Percentiles rank a stretch among this genome's conserved stretches.
phyloP scores from a whole-genome alignment of 345 rosid species.

The Lepidium aucheri region DNA sequence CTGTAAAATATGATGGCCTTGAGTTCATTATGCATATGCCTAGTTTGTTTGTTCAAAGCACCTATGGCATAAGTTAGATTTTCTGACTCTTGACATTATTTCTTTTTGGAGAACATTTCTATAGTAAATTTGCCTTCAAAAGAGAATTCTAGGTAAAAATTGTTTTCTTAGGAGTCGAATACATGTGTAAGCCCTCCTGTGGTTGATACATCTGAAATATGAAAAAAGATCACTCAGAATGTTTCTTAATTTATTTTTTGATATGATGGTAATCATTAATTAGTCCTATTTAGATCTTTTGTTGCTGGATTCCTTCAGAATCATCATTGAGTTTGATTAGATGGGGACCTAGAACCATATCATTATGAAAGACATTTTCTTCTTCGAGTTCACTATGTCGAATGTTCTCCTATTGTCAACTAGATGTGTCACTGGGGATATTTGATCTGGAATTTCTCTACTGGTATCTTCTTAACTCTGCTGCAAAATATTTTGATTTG shows the following conservation, averaged over 20 bases:
- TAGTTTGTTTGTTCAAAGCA: neutral
- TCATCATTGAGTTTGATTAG: neutral
- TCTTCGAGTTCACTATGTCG: neutral
- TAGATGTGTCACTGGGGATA: neutral
- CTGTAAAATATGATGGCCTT: neutral
- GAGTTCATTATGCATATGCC: neutral
- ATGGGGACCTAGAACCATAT: neutral
- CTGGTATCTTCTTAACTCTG: neutral
- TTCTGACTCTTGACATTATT: neutral
- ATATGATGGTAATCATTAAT: neutral
- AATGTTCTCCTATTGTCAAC: neutral
- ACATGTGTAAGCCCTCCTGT: neutral
- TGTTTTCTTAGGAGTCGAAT: neutral
- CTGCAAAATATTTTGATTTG: neutral
- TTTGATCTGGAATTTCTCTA: neutral
- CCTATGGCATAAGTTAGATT: neutral
- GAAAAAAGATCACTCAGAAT: neutral
- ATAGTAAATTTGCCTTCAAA: neutral
- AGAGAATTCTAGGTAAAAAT: neutral
- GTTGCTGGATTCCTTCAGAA: neutral
- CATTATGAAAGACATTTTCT: neutral
- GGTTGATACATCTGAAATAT: neutral
- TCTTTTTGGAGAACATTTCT: neutral
- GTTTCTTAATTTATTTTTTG: neutral
- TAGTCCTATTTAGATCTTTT: neutral